These are phyloP conservation scores for Grifola frondosa DNA, from an alignment of 1,284 basidiomycete species.

Conservation along the genomic window DNA sequence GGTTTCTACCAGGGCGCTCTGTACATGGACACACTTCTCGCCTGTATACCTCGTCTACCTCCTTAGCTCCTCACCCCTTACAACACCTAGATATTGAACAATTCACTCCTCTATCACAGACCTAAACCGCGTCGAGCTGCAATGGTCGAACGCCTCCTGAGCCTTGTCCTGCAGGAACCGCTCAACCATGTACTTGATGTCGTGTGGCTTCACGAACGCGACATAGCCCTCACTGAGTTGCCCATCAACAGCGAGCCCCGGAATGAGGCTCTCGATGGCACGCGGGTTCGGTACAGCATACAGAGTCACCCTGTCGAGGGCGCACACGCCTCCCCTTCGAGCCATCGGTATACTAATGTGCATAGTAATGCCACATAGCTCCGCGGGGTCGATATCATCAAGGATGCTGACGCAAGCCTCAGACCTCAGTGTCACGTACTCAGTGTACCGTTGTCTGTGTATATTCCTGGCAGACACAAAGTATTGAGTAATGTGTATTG, in stretches of 20 bases:
- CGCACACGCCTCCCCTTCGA: slow-evolving; percentile 36
- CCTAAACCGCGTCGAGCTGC: no score
- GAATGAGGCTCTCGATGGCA: no score
- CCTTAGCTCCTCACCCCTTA: no score
- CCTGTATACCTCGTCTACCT: no score
- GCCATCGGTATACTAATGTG: slow-evolving; percentile 71
- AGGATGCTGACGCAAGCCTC: slow-evolving; percentile 70
- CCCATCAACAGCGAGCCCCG: no score
- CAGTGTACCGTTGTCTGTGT: slow-evolving; percentile 70
- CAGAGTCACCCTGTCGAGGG: slow-evolving; percentile 28
- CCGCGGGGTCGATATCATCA: slow-evolving; percentile 77
- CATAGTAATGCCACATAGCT: slow-evolving; percentile 83
- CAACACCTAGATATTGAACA: no score
- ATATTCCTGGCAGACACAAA: slow-evolving; percentile 89
- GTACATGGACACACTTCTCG: no score
- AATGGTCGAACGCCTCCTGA: slow-evolving; percentile 76
- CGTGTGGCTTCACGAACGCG: slow-evolving; percentile 42
- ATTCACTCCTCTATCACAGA: no score
- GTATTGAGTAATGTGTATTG: slow-evolving; percentile 88
- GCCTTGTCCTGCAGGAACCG: slow-evolving; percentile 83
- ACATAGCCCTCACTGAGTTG: no score
- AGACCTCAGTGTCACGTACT: no score
- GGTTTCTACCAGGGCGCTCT: no score
- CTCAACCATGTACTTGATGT: slow-evolving; percentile 57
- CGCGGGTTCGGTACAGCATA: slow-evolving; percentile 46